phyloP scores from a whole-genome alignment of 257 asterid genomes.

The Oldenlandia corymbosa region DNA sequence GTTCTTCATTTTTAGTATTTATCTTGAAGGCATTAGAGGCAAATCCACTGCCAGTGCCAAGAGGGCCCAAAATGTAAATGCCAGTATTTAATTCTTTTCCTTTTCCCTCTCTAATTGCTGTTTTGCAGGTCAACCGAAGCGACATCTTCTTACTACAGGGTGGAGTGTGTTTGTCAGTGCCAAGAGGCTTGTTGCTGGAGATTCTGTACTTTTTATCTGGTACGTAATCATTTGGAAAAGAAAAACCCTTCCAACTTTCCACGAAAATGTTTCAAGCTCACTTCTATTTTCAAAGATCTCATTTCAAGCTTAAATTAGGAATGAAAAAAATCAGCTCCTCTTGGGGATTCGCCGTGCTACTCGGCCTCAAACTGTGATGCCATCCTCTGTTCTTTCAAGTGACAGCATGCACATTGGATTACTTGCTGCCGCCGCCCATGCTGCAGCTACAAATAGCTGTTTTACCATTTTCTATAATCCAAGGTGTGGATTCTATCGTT shows the following conservation, averaged over 20 bases:
- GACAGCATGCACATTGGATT: conserved; percentile 99
- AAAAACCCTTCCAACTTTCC: background rate
- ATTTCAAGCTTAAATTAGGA: conserved; percentile 41
- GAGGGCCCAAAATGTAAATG: background rate
- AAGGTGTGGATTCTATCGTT: conserved; percentile 34
- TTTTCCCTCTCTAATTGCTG: conserved; percentile 3
- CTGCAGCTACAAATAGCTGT: conserved; percentile 96
- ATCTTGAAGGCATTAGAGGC: background rate
- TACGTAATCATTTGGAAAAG: conserved; percentile 16
- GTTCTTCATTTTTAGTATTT: background rate
- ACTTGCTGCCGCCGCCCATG: conserved; percentile 99
- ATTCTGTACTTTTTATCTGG: conserved; percentile 56
- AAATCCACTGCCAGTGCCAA: background rate
- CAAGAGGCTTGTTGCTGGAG: conserved; percentile 55
- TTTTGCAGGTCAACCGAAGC: conserved; percentile 49
- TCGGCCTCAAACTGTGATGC: conserved; percentile 97
- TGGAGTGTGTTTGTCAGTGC: conserved; percentile 61
- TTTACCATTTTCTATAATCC: conserved; percentile 92
- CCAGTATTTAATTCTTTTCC: background rate
- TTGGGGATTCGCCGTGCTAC: conserved; percentile 89
- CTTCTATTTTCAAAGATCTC: conserved; percentile 5
- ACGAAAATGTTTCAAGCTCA: background rate
- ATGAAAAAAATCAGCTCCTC: conserved; percentile 89
- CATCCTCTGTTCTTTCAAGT: conserved; percentile 93
- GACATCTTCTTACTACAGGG: conserved; percentile 55